Base-by-base conservation (phyloP, 805 yeast genomes). In the Wickerhamiella brachini region DNA sequence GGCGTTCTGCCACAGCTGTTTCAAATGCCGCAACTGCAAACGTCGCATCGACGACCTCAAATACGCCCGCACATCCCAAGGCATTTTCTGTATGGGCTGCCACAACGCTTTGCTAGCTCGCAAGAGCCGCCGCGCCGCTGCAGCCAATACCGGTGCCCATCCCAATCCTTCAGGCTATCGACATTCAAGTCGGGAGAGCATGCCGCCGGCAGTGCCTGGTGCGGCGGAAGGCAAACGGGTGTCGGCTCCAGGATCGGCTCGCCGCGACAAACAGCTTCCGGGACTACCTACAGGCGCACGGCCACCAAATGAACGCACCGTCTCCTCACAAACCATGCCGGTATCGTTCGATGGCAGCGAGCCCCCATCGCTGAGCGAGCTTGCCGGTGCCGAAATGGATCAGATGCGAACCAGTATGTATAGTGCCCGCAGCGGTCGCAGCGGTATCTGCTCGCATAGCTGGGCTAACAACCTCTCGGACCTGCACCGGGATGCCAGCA, bases 1-100 rank as follows among this genome's bases (percentile, higher is more conserved):
- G 63, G 96, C 97, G 2, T 93, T 86, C 65, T 93, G 97, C 65
- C 79, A 94, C 8, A 73, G 75, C 48, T 90, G 98, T 66, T 93
- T 90, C 70, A 80, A 80, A 60, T 90, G 98, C 66, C 78, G 90
- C 48, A 81, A 85, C 58, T 90, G 98, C 70, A 81, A 83, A 64
- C 77, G 77, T 54, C 81, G 82, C 52, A 90, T 90, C 54, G 94
- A 84, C 62, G 95, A 90, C 67, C 70, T 89, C 57, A 75, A 88
- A 57, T 93, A 93, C 65, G 97, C 97, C 15, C 76, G 95, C 62
- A 90, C 97, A 0, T 81, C 89, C 43, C 89, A 85, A 61, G 97
- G 97, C 0, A 71, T 90, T 45, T 89, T 87, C 63, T 90, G 98
- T 67, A 86, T 89, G 86, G 72, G 76, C 26, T 90, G 98, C 65